A percentile compares a stretch with the other conserved stretches of the same genome.
Conservation (phyloP, 345 rosid genomes). For the Abelmoschus esculentus region DNA sequence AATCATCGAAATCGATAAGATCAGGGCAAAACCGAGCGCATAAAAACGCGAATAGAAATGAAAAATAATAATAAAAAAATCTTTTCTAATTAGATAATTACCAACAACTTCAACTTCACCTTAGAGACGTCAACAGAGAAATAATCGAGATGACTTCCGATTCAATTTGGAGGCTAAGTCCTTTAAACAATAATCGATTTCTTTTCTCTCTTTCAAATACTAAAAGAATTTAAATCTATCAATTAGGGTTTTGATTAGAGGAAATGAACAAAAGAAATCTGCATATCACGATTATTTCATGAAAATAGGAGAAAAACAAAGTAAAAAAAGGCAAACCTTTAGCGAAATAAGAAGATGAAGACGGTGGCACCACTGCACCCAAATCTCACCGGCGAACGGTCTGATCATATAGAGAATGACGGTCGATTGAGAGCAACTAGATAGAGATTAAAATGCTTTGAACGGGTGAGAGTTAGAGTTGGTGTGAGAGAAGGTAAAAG, state of each 20-base stretch:
- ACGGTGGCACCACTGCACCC: too few relatives aligned
- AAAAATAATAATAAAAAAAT: not conserved
- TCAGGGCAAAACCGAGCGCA: not conserved
- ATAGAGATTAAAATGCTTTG: too few relatives aligned
- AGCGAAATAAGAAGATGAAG: too few relatives aligned
- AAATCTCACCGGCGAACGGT: too few relatives aligned
- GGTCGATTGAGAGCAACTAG: too few relatives aligned
- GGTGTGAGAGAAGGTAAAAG: too few relatives aligned
- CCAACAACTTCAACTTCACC: slow-evolving; percentile 7
- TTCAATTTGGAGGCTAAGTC: not conserved
- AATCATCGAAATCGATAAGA: not conserved
- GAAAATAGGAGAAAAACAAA: too few relatives aligned
- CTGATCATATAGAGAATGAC: too few relatives aligned
- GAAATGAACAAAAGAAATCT: not conserved
- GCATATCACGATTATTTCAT: too few relatives aligned
- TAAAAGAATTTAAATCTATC: not conserved
- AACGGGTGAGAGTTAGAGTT: too few relatives aligned
- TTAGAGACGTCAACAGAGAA: too few relatives aligned
- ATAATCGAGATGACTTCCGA: not conserved
- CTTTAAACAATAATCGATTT: not conserved
- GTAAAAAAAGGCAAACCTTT: too few relatives aligned
- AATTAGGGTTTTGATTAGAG: not conserved
- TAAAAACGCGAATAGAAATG: not conserved
- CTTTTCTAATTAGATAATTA: not conserved
- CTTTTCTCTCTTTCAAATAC: not conserved